phyloP scores from a whole-genome alignment of 2,329 filamentous ascomycete species.

The Diaporthe citriasiana region DNA sequence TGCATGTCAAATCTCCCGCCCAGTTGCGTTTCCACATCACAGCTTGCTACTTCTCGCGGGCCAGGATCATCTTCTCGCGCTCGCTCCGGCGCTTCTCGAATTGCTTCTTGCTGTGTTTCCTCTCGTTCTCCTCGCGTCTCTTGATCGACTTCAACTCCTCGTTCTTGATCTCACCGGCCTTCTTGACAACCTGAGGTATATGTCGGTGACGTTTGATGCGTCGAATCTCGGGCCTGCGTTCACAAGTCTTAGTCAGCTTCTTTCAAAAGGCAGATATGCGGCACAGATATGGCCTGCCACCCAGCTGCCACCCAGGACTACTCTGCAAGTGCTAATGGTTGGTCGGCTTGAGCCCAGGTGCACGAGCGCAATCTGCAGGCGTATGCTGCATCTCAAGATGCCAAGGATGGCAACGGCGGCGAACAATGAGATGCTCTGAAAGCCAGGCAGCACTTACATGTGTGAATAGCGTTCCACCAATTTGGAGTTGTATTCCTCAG shows the following conservation, averaged over 20 bases:
- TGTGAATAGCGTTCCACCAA: slow-evolving; percentile 88
- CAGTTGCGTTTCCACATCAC: not conserved
- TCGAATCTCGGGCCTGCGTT: slow-evolving; percentile 79
- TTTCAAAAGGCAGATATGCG: not conserved
- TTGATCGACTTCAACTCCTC: slow-evolving; percentile 92
- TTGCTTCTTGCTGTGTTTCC: slow-evolving; percentile 90
- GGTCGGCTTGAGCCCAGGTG: not conserved
- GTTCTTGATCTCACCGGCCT: slow-evolving; percentile 93
- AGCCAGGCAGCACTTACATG: slow-evolving; percentile 66
- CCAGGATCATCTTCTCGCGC: slow-evolving; percentile 92
- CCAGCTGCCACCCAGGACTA: not conserved
- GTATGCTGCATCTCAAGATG: not conserved
- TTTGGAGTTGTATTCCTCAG: slow-evolving; percentile 91
- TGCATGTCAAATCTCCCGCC: slow-evolving; percentile 31
- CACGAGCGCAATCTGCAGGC: not conserved
- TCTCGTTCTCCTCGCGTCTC: slow-evolving; percentile 92
- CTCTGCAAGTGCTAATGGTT: not conserved
- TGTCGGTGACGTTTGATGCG: slow-evolving; percentile 93
- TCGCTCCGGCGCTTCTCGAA: slow-evolving; percentile 69
- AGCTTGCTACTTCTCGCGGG: slow-evolving; percentile 65
- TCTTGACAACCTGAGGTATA: slow-evolving; percentile 93
- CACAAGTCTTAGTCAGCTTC: not conserved
- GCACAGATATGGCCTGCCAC: not conserved
- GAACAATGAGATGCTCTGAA: not conserved
- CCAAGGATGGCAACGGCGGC: not conserved